Base-by-base conservation (phyloP, 2,329 filamentous ascomycete species). In the Fulvia fulva region DNA sequence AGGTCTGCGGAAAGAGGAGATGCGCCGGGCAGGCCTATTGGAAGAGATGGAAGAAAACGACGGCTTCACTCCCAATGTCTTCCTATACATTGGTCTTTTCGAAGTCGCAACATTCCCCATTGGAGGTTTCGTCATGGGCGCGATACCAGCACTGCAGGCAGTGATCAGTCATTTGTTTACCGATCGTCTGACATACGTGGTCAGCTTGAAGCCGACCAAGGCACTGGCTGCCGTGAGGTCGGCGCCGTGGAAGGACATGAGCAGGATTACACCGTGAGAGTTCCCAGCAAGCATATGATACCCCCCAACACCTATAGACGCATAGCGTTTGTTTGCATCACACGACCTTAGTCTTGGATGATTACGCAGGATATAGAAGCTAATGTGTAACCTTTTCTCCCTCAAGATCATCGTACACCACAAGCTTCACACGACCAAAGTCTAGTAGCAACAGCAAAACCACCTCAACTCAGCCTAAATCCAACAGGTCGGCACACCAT, bases 81-180 rank as follows among this genome's bases (percentile, higher is more conserved):
- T 69, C 61, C 67, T 67, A 30, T 51, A 63, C 22, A 66, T 65
- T 8, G 71, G 73, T 73, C 69, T 83, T 63, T 88, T 89, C 68
- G 87, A 90, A 72, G 87, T 87, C 61, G 67, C 84, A 58, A 78
- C 85, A 68, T 86, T 88, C 23, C 87, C 87, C 0, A 70, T 89
- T 9, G 85, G 88, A 9, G 87, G 86, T 5, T 85, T 86, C 1
- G 65, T 89, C 2, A 90, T 85, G 65, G 87, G 87, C 19, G 81
- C 85, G 0, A 81, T 89, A 19, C 87, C 87, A 0, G 83, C 84
- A 45, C 78, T 85, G 4, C 85, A 89, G 62, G 87, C 87, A 1
- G 83, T 87, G 63, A 73, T 89, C 55, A 83, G 80, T 68, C 87
- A 90, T 70, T 84, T 90, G 68, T 90, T 86, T 81, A 88, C 85